Conservation (phyloP, 179 eudicot species). For the Heliamphora pulchella region DNA sequence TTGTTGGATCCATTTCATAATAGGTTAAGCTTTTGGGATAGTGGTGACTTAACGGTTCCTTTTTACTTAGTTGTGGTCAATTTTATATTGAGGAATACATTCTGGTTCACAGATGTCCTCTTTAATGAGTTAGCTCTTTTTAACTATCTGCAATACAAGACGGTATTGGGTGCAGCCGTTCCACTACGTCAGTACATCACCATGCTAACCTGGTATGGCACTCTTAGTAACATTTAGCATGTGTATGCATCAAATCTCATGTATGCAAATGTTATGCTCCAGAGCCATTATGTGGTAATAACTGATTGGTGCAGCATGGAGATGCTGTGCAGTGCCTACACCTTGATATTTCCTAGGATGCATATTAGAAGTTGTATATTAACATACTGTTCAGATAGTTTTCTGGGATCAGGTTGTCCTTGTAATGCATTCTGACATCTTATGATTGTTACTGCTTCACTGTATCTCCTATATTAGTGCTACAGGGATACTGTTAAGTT, state of each 20-base stretch:
- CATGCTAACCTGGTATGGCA: background rate
- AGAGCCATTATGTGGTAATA: background rate
- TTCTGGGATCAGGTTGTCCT: background rate
- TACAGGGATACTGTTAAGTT: background rate
- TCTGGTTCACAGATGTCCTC: background rate
- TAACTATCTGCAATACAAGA: background rate
- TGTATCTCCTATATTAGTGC: background rate
- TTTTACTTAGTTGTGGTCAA: background rate
- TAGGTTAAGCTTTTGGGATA: no score
- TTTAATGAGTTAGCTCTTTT: background rate
- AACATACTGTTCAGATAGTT: background rate
- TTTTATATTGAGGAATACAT: background rate
- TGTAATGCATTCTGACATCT: conserved; percentile 1
- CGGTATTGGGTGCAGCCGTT: background rate
- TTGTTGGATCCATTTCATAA: no score
- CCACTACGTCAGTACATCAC: background rate
- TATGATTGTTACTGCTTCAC: background rate
- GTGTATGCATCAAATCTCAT: background rate
- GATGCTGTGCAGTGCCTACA: background rate
- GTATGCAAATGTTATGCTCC: background rate
- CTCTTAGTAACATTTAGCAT: background rate
- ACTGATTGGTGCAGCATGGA: background rate
- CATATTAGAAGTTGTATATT: background rate
- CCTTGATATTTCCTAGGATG: background rate
- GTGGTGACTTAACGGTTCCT: background rate